A percentile compares a stretch with the other conserved stretches of the same genome.
phyloP scores from a whole-genome alignment of 768 basidiomycete genomes.

The Psilocybe subaeruginosa region DNA sequence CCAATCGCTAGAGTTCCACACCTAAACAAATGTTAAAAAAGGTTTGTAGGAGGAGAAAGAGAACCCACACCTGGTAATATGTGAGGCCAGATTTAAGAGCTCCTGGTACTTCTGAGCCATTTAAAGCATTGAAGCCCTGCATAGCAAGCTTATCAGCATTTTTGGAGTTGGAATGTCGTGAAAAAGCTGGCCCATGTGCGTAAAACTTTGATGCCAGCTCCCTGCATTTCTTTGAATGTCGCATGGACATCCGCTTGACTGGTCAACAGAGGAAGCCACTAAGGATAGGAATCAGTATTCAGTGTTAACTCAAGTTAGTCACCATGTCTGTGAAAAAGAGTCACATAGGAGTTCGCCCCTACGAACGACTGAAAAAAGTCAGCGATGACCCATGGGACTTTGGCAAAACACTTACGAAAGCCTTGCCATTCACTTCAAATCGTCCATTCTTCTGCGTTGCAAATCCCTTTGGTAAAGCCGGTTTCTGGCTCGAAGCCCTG shows the following conservation, averaged over 20 bases:
- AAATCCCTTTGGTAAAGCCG: conserved; percentile 39
- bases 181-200: conserved; percentile 49
- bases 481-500: conserved; percentile 1
- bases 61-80: conserved; percentile 46
- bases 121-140: conserved; percentile 44
- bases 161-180: neutral
- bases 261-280: conserved; percentile 59
- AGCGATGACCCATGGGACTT: neutral
- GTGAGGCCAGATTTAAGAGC: conserved; percentile 46
- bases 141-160: conserved; percentile 20
- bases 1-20: conserved; percentile 56
- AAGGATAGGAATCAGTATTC: neutral
- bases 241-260: conserved; percentile 47
- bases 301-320: neutral
- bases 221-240: conserved; percentile 52
- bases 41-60: neutral
- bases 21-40: conserved; percentile 24
- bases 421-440: conserved; percentile 51
- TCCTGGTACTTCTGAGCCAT: conserved; percentile 45
- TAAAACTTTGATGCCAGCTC: conserved; percentile 52
- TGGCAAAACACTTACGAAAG: conserved; percentile 36
- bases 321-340: too few species aligned
- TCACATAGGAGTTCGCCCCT: conserved; percentile 2
- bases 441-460: conserved; percentile 43
- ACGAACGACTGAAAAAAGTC: neutral